Evolutionary conservation across 306 rosid genomes (phyloP).

Genomic region (Medicago lupulina): DNA sequence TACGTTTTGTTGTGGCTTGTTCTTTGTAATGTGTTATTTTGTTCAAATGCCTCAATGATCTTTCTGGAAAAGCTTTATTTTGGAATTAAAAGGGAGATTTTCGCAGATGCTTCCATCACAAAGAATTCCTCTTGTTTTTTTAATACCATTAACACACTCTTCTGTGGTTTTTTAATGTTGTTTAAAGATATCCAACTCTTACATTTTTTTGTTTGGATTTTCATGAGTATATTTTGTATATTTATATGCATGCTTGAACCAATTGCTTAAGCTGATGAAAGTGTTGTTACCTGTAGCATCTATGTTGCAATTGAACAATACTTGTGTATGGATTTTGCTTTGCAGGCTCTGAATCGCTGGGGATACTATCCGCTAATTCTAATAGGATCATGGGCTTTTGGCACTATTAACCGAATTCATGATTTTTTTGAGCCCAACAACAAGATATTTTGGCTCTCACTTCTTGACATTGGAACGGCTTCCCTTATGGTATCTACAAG

Average conservation of each 20-base stretch:
- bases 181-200: constrained; percentile 7
- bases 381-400: constrained; percentile 94
- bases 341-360: constrained; percentile 94
- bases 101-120: constrained; percentile 2
- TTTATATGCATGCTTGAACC: constrained; percentile 26
- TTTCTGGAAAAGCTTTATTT: not conserved
- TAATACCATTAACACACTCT: not conserved
- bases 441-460: constrained; percentile 89
- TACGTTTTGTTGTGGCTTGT: constrained; percentile 22
- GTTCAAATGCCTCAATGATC: constrained; percentile 11
- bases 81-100: constrained; percentile 10
- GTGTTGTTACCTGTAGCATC: constrained; percentile 23
- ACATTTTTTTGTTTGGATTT: constrained; percentile 16
- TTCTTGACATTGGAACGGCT: constrained; percentile 93
- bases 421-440: constrained; percentile 89
- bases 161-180: constrained; percentile 20
- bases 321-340: constrained; percentile 22
- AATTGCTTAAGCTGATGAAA: constrained; percentile 21
- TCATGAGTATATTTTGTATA: constrained; percentile 5
- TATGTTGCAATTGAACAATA: constrained; percentile 25
- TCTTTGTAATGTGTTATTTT: constrained; percentile 17
- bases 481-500: constrained; percentile 80
- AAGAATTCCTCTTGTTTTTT: constrained; percentile 27
- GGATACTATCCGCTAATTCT: constrained; percentile 96
- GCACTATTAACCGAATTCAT: constrained; percentile 91